Conservation (phyloP, 352 stramenopile genomes). For the Phytophthora capsici region DNA sequence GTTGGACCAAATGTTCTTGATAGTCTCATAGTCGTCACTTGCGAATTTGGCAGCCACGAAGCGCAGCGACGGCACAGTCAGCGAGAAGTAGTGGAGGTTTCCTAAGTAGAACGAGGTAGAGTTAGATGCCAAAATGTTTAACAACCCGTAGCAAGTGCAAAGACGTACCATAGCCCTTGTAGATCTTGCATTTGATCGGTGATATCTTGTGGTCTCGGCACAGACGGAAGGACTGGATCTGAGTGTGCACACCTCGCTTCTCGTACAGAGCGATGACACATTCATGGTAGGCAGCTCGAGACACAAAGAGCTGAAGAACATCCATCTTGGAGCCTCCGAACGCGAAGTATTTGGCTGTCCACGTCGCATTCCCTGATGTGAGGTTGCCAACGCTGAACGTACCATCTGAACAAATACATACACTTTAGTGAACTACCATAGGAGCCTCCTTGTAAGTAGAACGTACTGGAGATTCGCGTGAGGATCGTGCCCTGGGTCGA, state of each 20-base stretch:
- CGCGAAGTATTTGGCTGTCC: conserved; percentile 83
- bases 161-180: conserved; percentile 78
- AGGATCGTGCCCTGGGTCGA: conserved; percentile 72
- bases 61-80: conserved; percentile 80
- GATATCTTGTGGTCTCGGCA: conserved; percentile 87
- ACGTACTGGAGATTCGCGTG: conserved; percentile 82
- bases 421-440: conserved; percentile 11
- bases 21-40: conserved; percentile 81
- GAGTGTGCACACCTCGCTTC: conserved; percentile 80
- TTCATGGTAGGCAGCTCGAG: conserved; percentile 83
- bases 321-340: conserved; percentile 85
- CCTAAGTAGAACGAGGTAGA: conserved; percentile 26
- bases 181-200: conserved; percentile 89
- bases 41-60: conserved; percentile 87
- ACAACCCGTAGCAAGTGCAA: background rate
- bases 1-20: conserved; percentile 85
- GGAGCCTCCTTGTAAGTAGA: background rate
- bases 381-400: conserved; percentile 87
- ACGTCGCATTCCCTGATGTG: conserved; percentile 76
- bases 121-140: background rate
- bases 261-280: conserved; percentile 88
- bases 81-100: conserved; percentile 86
- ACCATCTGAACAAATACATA: conserved; percentile 52
- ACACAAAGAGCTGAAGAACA: conserved; percentile 87
- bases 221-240: conserved; percentile 86